These are phyloP conservation scores for Camillea tinctor DNA, from an alignment of 2,329 filamentous ascomycete species.

Conservation along the genomic window DNA sequence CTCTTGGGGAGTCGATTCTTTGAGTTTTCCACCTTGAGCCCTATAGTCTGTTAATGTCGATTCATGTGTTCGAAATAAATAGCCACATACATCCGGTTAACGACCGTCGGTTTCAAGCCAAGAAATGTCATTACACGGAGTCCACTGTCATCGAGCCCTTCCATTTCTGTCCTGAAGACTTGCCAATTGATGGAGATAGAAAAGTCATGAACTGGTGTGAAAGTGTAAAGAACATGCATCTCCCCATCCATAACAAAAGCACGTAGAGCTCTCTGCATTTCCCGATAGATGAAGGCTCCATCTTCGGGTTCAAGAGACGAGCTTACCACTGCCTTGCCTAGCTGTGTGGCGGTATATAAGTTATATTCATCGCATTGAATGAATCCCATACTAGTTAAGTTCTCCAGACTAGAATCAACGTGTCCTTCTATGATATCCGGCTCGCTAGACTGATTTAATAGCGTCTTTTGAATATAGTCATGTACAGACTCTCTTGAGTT, in stretches of 20 bases:
- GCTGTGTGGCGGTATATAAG: slow-evolving; percentile 59
- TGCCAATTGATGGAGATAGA: slow-evolving; percentile 65
- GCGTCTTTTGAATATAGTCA: slow-evolving; percentile 67
- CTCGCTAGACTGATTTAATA: slow-evolving; percentile 60
- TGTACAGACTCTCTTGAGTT: slow-evolving; percentile 63
- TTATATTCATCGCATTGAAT: slow-evolving; percentile 49
- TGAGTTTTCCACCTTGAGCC: slow-evolving; percentile 64
- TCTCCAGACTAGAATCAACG: slow-evolving; percentile 58
- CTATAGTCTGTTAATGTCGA: slow-evolving; percentile 38
- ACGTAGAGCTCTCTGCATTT: slow-evolving; percentile 64
- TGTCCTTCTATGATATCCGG: slow-evolving; percentile 48
- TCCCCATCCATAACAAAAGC: slow-evolving; percentile 80
- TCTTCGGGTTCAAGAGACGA: slow-evolving; percentile 74
- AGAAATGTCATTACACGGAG: slow-evolving; percentile 66
- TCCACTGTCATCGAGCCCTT: slow-evolving; percentile 68
- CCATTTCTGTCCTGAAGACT: slow-evolving; percentile 69
- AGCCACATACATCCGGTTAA: slow-evolving; percentile 62
- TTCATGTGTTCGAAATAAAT: neutral
- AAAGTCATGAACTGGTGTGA: slow-evolving; percentile 67
- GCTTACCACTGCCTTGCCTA: slow-evolving; percentile 70
- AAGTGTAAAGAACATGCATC: slow-evolving; percentile 68
- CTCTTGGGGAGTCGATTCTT: slow-evolving; percentile 61
- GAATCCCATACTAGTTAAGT: slow-evolving; percentile 56
- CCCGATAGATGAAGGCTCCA: slow-evolving; percentile 69
- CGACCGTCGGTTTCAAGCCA: slow-evolving; percentile 64